Conservation (phyloP, 805 yeast genomes). For the Starmerella stellata region DNA sequence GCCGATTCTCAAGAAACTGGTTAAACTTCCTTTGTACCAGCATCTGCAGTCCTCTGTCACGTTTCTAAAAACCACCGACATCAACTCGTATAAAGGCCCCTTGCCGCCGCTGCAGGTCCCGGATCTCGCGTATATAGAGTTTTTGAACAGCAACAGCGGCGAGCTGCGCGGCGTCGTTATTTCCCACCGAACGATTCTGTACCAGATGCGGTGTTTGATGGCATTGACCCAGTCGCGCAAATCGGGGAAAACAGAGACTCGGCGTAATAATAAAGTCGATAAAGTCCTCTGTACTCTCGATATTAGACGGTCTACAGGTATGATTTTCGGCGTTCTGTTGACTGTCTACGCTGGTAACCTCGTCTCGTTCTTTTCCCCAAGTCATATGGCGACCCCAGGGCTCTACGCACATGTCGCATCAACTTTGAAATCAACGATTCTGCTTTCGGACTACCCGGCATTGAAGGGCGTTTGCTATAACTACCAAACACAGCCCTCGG, state of each 20-base stretch:
- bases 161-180: constrained; percentile 85
- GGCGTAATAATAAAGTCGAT: constrained; percentile 17
- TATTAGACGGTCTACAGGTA: constrained; percentile 64
- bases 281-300: constrained; percentile 49
- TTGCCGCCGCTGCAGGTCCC: constrained; percentile 55
- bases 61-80: constrained; percentile 65
- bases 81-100: constrained; percentile 52
- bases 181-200: constrained; percentile 71
- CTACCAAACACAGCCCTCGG: constrained; percentile 74
- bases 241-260: constrained; percentile 21
- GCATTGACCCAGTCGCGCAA: constrained; percentile 38
- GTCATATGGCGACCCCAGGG: constrained; percentile 63
- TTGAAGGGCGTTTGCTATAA: constrained; percentile 81
- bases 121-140: constrained; percentile 85
- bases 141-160: constrained; percentile 75
- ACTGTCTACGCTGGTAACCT: constrained; percentile 73
- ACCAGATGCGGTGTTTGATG: constrained; percentile 66
- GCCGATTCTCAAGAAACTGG: constrained; percentile 54
- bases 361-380: constrained; percentile 60
- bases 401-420: constrained; percentile 68
- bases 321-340: constrained; percentile 62
- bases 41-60: constrained; percentile 26
- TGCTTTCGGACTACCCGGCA: constrained; percentile 74
- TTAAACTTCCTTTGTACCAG: constrained; percentile 24
- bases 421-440: constrained; percentile 46